Evolutionary conservation across 306 rosid species (phyloP), one percentile per base, ranked within the genome.

Genomic region (Begonia peltatifolia): DNA sequence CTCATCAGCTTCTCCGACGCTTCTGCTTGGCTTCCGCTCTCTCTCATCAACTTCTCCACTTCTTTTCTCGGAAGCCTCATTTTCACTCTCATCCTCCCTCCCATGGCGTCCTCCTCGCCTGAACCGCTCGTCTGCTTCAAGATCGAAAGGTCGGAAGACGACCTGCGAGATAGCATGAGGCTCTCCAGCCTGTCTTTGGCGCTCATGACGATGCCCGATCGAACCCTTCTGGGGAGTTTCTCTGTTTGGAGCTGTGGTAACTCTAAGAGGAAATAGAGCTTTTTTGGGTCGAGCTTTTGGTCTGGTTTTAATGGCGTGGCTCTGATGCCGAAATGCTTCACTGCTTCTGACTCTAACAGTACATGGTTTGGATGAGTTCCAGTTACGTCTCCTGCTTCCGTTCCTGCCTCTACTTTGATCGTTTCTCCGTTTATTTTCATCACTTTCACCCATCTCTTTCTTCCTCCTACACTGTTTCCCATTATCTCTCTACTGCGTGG

Each of bases 161-260:
- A 81, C 54, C 99, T 54, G 15, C 93, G 41, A 2, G 99, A 49
- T 44, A 92, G 62, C 73, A 79, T 79, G 5, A 92, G 57, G 46
- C 80, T 83, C 74, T 92, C 96, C 0, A 92, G 81, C 56, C 87
- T 58, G 50, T 92, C 99, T 55, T 86, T 92, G 5, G 99, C 99
- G 11, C 83, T 69, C 96, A 92, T 79, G 68, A 75, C 71, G 14
- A 92, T 92, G 14, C 83, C 94, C 0, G 99, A 92, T 60, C 75
- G 77, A 36, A 79, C 94, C 60, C 96, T 74, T 13, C 96, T 76
- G 0, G 94, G 70, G 10, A 55, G 58, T 20, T 9, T 50, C 68
- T 72, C 80, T 0, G 51, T 68, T 9, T 55, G 9, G 42, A 6
- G 11, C 46, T 63, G 57, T 0, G 99, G 93, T 25, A 83, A 57